Conservation (phyloP, 305 asterid genomes). For the Rubia tinctorum region DNA sequence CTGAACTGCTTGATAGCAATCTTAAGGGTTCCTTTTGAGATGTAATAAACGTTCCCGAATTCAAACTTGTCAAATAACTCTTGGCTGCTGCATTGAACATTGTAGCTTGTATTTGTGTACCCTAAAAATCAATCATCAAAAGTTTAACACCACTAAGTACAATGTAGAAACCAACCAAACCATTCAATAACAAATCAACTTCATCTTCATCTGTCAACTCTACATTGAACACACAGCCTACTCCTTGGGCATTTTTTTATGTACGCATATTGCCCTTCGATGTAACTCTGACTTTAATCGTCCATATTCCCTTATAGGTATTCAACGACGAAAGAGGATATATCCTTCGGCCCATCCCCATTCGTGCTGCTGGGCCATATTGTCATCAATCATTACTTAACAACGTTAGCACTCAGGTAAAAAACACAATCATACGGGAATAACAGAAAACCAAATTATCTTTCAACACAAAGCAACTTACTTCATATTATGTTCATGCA, state of each 20-base stretch:
- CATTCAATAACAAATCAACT: constrained; percentile 18
- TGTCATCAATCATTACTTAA: constrained; percentile 26
- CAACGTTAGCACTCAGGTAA: constrained; percentile 17
- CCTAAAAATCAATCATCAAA: constrained; percentile 36
- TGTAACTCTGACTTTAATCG: constrained; percentile 77
- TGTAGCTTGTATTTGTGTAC: constrained; percentile 97
- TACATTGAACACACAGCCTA: constrained; percentile 90
- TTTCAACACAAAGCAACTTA: constrained; percentile 23
- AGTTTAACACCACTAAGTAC: background rate
- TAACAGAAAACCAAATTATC: background rate
- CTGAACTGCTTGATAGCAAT: constrained; percentile 90
- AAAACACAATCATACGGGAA: background rate
- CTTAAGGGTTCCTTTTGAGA: constrained; percentile 73
- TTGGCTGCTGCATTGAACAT: constrained; percentile 91
- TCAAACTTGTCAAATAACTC: constrained; percentile 78
- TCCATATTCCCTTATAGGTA: constrained; percentile 93
- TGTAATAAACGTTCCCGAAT: constrained; percentile 86
- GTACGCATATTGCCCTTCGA: constrained; percentile 69
- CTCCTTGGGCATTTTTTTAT: constrained; percentile 82
- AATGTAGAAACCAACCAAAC: background rate
- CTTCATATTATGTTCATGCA: constrained; percentile 76
- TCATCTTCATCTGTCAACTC: constrained; percentile 92
- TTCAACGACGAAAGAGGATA: constrained; percentile 83
- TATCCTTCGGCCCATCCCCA: constrained; percentile 80
- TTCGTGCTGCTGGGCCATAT: constrained; percentile 75